A percentile compares a stretch with the other conserved stretches of the same genome.
These are phyloP conservation scores for Flaveria sonorensis DNA, from an alignment of 129 eudicot genomes.

Conservation along the genomic window DNA sequence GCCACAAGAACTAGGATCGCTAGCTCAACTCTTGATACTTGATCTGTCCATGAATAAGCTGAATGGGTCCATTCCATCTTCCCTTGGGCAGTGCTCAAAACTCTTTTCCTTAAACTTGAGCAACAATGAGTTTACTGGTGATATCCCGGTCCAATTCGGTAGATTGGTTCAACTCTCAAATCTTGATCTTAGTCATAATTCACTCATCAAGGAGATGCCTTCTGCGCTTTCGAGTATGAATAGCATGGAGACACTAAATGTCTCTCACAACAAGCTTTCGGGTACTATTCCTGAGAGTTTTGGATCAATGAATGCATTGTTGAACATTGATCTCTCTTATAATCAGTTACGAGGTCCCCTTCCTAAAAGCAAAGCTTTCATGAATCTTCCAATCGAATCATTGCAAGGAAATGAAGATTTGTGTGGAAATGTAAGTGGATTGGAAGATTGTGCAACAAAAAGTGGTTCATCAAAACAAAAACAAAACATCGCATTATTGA, in stretches of 20 bases:
- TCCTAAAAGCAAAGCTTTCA: conserved; percentile 26
- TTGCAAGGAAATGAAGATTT: conserved; percentile 34
- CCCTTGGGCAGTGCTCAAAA: conserved; percentile 17
- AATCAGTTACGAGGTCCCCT: conserved; percentile 33
- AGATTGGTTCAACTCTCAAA: neutral
- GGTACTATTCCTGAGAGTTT: conserved; percentile 33
- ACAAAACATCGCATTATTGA: neutral
- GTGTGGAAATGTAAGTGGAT: conserved; percentile 35
- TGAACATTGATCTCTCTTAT: conserved; percentile 24
- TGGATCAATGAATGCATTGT: conserved; percentile 9
- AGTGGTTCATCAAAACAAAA: neutral
- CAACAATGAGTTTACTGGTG: conserved; percentile 12
- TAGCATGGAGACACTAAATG: conserved; percentile 24
- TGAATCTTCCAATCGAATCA: neutral
- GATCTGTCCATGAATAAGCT: conserved; percentile 38
- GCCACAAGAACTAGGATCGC: conserved; percentile 40
- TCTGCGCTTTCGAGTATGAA: conserved; percentile 5
- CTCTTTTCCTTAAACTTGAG: conserved; percentile 29
- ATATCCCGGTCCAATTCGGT: conserved; percentile 19
- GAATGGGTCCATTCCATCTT: conserved; percentile 30
- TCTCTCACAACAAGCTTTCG: conserved; percentile 31
- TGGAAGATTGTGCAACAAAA: conserved; percentile 14
- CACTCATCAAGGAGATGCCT: conserved; percentile 31
- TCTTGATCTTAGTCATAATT: conserved; percentile 37
- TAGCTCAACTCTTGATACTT: conserved; percentile 19